phyloP scores from a whole-genome alignment of 2,329 filamentous ascomycete species.

The Xylaria sp. region DNA sequence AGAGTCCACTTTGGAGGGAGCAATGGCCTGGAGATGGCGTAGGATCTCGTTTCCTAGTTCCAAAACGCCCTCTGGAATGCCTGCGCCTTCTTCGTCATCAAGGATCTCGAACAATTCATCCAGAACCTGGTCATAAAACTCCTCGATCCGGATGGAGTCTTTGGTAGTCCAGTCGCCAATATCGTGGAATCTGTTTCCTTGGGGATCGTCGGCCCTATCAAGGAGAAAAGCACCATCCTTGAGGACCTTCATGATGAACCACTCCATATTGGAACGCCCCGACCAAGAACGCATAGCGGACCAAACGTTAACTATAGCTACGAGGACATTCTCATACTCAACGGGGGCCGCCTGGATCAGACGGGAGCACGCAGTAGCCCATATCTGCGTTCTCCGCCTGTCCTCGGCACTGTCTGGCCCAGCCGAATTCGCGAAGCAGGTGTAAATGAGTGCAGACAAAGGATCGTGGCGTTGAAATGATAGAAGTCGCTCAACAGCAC shows the following conservation, averaged over 20 bases:
- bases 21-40: slow-evolving; percentile 64
- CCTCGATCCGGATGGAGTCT: slow-evolving; percentile 75
- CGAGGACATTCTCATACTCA: slow-evolving; percentile 57
- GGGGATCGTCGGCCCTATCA: slow-evolving; percentile 76
- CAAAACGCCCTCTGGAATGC: slow-evolving; percentile 79
- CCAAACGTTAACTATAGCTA: slow-evolving; percentile 83
- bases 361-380: slow-evolving; percentile 81
- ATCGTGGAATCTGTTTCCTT: slow-evolving; percentile 61
- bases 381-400: slow-evolving; percentile 71
- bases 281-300: slow-evolving; percentile 83
- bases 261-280: slow-evolving; percentile 81
- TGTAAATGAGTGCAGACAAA: slow-evolving; percentile 77
- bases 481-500: slow-evolving; percentile 73
- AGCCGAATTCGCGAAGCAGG: slow-evolving; percentile 81
- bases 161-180: slow-evolving; percentile 68
- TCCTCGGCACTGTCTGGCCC: slow-evolving; percentile 79
- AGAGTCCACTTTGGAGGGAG: slow-evolving; percentile 53
- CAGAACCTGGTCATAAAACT: slow-evolving; percentile 82
- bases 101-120: slow-evolving; percentile 78
- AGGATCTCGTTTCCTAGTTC: slow-evolving; percentile 81
- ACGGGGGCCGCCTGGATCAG: slow-evolving; percentile 63
- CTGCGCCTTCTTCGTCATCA: slow-evolving; percentile 75
- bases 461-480: slow-evolving; percentile 88
- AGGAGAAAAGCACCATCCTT: slow-evolving; percentile 89
- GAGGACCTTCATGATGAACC: slow-evolving; percentile 90